Evolutionary conservation across 768 basidiomycete genomes (phyloP).

Genomic region (Lactarius sp.): DNA sequence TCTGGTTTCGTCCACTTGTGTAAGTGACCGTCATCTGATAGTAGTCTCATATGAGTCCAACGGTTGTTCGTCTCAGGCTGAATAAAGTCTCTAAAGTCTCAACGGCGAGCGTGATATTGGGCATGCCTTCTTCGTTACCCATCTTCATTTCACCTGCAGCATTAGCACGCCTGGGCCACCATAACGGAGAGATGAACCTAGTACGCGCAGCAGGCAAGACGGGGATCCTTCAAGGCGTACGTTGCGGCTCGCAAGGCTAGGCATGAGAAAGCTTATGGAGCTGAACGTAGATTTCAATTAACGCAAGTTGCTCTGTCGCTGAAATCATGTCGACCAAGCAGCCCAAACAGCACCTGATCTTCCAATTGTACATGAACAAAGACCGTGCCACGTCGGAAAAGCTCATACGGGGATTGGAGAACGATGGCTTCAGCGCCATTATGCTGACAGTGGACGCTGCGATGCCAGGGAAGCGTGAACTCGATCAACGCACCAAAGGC

Average conservation of each 20-base stretch:
- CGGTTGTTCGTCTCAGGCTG: constrained; percentile 23
- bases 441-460: constrained; percentile 49
- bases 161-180: constrained; percentile 42
- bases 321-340: constrained; percentile 31
- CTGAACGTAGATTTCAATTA: constrained; percentile 30
- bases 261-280: background rate
- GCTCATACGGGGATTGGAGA: constrained; percentile 36
- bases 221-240: constrained; percentile 45
- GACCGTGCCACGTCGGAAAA: constrained; percentile 38
- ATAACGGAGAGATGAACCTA: constrained; percentile 46
- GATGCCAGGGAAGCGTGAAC: constrained; percentile 40
- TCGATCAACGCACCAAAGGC: constrained; percentile 33
- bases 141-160: constrained; percentile 43
- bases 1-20: constrained; percentile 91
- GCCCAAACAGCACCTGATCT: constrained; percentile 31
- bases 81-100: constrained; percentile 29
- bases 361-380: constrained; percentile 45
- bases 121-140: constrained; percentile 31
- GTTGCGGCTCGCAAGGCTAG: constrained; percentile 27
- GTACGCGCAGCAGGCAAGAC: constrained; percentile 39
- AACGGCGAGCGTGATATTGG: constrained; percentile 28
- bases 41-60: background rate
- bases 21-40: constrained; percentile 6
- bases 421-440: constrained; percentile 41
- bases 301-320: constrained; percentile 34